Percentiles rank a stretch among this genome's conserved stretches.
Evolutionary conservation across 225 moss, liverwort and hornwort species (phyloP).

Genomic region (Neckera pumila): DNA sequence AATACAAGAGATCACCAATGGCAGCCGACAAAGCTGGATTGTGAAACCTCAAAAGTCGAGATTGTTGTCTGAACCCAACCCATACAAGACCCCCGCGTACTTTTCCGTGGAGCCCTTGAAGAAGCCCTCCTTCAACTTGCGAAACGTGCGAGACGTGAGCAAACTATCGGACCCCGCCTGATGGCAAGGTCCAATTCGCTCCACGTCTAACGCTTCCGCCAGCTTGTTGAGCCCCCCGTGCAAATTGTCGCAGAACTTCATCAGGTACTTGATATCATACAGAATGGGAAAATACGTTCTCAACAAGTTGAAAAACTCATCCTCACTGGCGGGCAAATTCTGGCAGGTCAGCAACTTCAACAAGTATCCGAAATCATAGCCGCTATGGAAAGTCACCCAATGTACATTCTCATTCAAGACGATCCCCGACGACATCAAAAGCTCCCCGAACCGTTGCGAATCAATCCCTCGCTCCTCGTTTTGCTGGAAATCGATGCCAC

Average conservation of each 20-base stretch:
- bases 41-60: conserved; percentile 51
- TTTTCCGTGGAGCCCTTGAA: conserved; percentile 95
- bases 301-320: conserved; percentile 96
- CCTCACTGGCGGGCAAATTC: conserved; percentile 72
- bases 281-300: conserved; percentile 91
- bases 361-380: conserved; percentile 98
- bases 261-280: conserved; percentile 99
- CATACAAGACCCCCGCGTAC: conserved; percentile 99
- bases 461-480: conserved; percentile 96
- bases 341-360: conserved; percentile 97
- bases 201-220: conserved; percentile 88
- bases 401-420: conserved; percentile 98
- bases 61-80: conserved; percentile 98
- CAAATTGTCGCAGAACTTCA: conserved; percentile 99
- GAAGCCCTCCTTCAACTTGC: conserved; percentile 94
- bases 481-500: conserved; percentile 88
- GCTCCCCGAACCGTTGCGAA: conserved; percentile 89
- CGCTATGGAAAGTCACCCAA: conserved; percentile 98
- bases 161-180: conserved; percentile 96
- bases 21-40: not conserved
- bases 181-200: conserved; percentile 96
- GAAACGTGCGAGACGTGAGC: conserved; percentile 91
- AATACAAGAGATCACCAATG: conserved; percentile 27
- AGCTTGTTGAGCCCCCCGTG: conserved; percentile 97
- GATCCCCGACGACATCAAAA: conserved; percentile 96